These are phyloP conservation scores for Panellus pusillus DNA, from an alignment of 768 basidiomycete genomes.

Conservation along the genomic window DNA sequence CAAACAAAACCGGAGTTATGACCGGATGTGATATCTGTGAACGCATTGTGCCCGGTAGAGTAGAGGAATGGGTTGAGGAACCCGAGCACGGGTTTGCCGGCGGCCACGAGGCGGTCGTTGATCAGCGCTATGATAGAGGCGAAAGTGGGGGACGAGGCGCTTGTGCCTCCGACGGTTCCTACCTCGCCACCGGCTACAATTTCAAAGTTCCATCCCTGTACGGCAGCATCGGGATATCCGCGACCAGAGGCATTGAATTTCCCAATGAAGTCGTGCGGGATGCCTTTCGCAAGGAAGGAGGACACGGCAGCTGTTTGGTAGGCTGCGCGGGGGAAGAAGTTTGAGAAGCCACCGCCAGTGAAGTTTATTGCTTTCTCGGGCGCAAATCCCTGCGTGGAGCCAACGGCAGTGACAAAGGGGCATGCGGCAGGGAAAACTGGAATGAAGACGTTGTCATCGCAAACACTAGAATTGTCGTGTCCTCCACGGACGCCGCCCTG, in stretches of 20 bases:
- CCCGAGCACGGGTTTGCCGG: too few relatives aligned
- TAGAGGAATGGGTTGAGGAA: too few relatives aligned
- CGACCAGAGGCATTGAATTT: slow-evolving; percentile 13
- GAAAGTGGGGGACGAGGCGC: slow-evolving; percentile 43
- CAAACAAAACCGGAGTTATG: too few relatives aligned
- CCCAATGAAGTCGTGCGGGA: slow-evolving; percentile 4
- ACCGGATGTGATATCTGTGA: too few relatives aligned
- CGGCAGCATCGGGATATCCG: slow-evolving; percentile 20
- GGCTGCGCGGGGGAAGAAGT: slow-evolving; percentile 33
- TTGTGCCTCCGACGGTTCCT: slow-evolving; percentile 38
- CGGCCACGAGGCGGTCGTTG: too few relatives aligned
- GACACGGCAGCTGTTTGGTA: slow-evolving; percentile 32
- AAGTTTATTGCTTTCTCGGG: slow-evolving; percentile 6
- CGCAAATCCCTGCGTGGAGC: slow-evolving; percentile 5
- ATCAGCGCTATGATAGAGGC: slow-evolving; percentile 35
- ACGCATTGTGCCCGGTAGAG: too few relatives aligned
- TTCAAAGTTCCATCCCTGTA: slow-evolving; percentile 13
- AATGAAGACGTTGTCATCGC: slow-evolving; percentile 26
- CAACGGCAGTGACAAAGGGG: slow-evolving; percentile 13
- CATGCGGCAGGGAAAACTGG: slow-evolving; percentile 23
- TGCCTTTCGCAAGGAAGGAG: slow-evolving; percentile 22
- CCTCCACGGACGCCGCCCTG: slow-evolving; percentile 4
- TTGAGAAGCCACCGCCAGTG: slow-evolving; percentile 41
- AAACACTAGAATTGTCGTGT: slow-evolving; percentile 19
- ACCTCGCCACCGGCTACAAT: neutral